Conservation (phyloP, 192 early-diverging fungal genomes). For the Coemansia sp. region DNA sequence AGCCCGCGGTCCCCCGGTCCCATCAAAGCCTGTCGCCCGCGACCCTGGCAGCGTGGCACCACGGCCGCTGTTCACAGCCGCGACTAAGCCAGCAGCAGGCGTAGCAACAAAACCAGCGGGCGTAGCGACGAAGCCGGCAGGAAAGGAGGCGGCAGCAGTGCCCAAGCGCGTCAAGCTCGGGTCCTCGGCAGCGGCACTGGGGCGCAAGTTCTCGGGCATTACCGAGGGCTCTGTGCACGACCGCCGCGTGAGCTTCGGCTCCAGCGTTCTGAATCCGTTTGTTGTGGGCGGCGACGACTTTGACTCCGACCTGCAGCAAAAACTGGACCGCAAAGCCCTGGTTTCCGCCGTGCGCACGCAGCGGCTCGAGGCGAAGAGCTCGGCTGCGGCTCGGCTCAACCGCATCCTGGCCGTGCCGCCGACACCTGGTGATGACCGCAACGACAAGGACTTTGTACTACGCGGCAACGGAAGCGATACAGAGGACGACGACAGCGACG, state of each 20-base stretch:
- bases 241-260: constrained; percentile 49
- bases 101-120: not conserved
- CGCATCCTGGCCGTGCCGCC: constrained; percentile 20
- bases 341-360: constrained; percentile 3
- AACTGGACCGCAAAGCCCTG: constrained; percentile 15
- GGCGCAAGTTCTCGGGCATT: not conserved
- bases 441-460: constrained; percentile 38
- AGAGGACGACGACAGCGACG: constrained; percentile 4
- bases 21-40: constrained; percentile 2
- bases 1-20: not conserved
- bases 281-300: constrained; percentile 43
- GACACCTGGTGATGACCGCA: constrained; percentile 37
- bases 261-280: constrained; percentile 34
- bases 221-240: constrained; percentile 52
- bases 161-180: constrained; percentile 18
- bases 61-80: not conserved
- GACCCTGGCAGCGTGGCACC: not conserved
- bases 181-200: constrained; percentile 6
- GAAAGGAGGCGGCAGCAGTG: not conserved
- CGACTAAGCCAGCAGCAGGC: not conserved
- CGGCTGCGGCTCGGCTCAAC: constrained; percentile 30
- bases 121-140: not conserved
- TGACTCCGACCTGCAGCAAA: constrained; percentile 32
- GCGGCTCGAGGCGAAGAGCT: constrained; percentile 36
- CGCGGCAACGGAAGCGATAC: constrained; percentile 11